Conservation (phyloP, 192 early-diverging fungal species). For the Umbelopsis ramanniana region DNA sequence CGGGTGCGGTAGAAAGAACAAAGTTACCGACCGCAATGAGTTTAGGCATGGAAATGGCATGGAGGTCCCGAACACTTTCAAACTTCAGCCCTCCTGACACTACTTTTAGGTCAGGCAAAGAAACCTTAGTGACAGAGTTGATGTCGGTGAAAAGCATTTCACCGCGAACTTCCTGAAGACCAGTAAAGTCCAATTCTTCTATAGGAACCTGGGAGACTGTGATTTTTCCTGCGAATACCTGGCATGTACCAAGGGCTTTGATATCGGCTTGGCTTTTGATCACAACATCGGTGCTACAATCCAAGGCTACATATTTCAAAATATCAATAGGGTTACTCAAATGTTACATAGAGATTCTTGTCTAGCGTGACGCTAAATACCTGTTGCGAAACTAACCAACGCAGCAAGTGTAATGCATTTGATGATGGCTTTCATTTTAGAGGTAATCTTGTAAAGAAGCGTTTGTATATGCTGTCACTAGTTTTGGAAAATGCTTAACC, state of each 20-base stretch:
- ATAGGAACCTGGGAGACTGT: slow-evolving; percentile 8
- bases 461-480: too few species aligned
- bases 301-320: background rate
- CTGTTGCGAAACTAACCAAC: background rate
- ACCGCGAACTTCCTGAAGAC: slow-evolving; percentile 24
- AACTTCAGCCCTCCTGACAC: slow-evolving; percentile 25
- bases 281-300: slow-evolving; percentile 29
- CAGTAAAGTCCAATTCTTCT: slow-evolving; percentile 10
- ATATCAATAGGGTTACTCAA: background rate
- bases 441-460: too few species aligned
- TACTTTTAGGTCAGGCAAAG: slow-evolving; percentile 24
- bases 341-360: background rate
- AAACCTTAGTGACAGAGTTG: slow-evolving; percentile 20
- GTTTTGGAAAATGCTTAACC: too few species aligned
- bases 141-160: slow-evolving; percentile 24
- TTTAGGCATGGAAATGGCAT: slow-evolving; percentile 24
- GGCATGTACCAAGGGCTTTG: slow-evolving; percentile 29
- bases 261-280: slow-evolving; percentile 35
- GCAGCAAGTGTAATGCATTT: slow-evolving; percentile 10
- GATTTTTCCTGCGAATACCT: slow-evolving; percentile 36
- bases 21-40: slow-evolving; percentile 25
- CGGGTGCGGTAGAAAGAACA: slow-evolving; percentile 25
- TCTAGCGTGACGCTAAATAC: background rate
- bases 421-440: background rate
- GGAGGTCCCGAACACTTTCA: slow-evolving; percentile 21